Base-by-base conservation (phyloP, 2,329 filamentous ascomycete species). In the Diaporthe citriasiana region DNA sequence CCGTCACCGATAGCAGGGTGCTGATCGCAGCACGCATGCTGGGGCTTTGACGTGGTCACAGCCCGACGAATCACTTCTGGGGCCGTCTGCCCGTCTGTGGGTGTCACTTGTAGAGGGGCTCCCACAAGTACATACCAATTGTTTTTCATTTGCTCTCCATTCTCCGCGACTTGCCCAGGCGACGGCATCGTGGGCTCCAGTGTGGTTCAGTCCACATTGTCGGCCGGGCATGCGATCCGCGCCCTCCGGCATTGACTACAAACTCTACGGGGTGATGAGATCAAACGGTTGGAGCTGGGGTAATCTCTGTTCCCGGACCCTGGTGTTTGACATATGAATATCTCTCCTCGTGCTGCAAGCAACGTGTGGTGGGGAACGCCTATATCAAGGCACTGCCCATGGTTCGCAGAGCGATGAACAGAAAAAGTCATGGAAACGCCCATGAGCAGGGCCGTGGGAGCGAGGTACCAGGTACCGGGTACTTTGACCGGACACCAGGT, bases 401-500 rank as follows among this genome's bases (percentile, higher is more conserved):
- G 55, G 69, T 71, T 60, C 69, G 69, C 69, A 71, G 53, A 51
- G 55, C 25, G 53, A 47, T 40, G 30, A 40, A 71, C 42, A 40
- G 69, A 55, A 60, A 60, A 71, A 40, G 70, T 53, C 57, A 55
- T 55, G 70, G 45, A 71, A 71, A 71, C 56, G 56, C 22, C 25
- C 38, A 19, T 22, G 55, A 12, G 51, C 42, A 71, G 69, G 69
- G 69, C 55, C 19, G n/a, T n/a, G 30, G 63, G 47, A 51, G 70
- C 33, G 50, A 72, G 25, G 73, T 65, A 51, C 70, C 70, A 51
- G 40, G 73, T 74, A 74, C 73, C 60, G 45, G 70, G 57, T 71
- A 71, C 70, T 53, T 68, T 13, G 45, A n/a, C 30, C 33, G 22
- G 33, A 47, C 22, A 35, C n/a, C 45, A 40, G 45, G 56, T 53